Evolutionary conservation across 164 flowering plant species (phyloP), one percentile per base, ranked within the genome.

Genomic region (Magnolia changhungtana): DNA sequence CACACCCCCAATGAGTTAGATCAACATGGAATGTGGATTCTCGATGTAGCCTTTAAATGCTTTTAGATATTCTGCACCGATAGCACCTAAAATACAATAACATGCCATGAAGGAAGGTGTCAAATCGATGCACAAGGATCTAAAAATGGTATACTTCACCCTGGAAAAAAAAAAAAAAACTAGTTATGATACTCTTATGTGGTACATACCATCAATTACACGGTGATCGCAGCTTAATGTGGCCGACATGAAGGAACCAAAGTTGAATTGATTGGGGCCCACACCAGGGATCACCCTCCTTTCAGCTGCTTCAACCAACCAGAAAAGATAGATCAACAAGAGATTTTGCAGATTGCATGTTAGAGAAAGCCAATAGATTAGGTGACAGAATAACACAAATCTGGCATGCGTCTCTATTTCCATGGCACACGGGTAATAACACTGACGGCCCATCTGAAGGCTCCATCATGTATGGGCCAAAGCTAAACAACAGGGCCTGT

Each of bases 221-320:
- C 98, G 97, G 79, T 96, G 98, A 85, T 94, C 99, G 71, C 98
- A 96, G 82, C 99, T 96, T 70, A 96, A 85, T 37, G 99, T 94
- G 64, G 86, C 97, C 6, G 97, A 79, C 98, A 96, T 92, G 86
- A 87, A 96, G 52, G 97, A 91, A n/a, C 95, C 93, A 78, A 90
- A 88, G 31, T 84, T 73, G 82, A 68, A 92, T 71, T 89, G 85
- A 19, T 87, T 91, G 21, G 93, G 69, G 20, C 86, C 92, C 0
- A 81, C 74, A 70, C 95, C 92, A 63, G 98, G 96, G 72, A 96
- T 66, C 51, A 90, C 96, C 85, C 96, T 91, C 85, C 77, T 83
- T 77, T 79, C 85, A 65, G 83, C 85, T 83, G 85, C 76, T 55
- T 72, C 72, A 80, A 75, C 37, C 45, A 52, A 37, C 45, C 45